Base-by-base conservation (phyloP, 192 early-diverging fungal genomes). In the Spinellus fusiger region DNA sequence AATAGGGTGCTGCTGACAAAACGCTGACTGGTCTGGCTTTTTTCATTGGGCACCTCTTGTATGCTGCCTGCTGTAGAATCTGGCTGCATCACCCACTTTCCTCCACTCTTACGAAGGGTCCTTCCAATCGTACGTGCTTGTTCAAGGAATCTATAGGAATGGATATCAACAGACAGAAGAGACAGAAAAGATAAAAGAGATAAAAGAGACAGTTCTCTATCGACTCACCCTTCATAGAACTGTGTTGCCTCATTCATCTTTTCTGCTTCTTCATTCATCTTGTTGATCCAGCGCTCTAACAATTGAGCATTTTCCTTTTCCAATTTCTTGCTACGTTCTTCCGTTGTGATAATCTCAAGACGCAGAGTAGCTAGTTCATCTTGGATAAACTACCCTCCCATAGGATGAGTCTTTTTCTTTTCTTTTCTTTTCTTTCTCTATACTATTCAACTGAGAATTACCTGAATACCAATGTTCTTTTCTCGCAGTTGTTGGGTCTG, bases 191-290 rank as follows among this genome's bases (percentile, higher is more conserved):
- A 26, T 4, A 52, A 15, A 4, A 3, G 22, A 37, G n/a, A n/a
- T n/a, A n/a, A 50, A 46, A 73, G 67, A 37, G 7, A 37, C 6
- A 37, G 35, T 37, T 6, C 13, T 13, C 35, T 37, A 13, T 37
- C 13, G 6, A 13, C 40, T 68, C 77, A 86, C 88, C 70, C 77
- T 83, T 95, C 96, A 62, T 91, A 81, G 76, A 92, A 90, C 51
- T 83, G 80, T 56, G 93, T 98, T 3, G 87, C 93, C 46, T 92
- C 90, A 70, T 98, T 97, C 85, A 98, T 90, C 65, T 87, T 86
- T 31, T 91, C 84, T 1, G 90, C 95, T 64, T 93, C 88, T 58
- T 89, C 86, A 61, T 88, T 91, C 88, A 83, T 93, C 72, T 88
- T 93, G 67, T 89, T 87, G 32, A 95, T 80, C 93, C 93, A 96